Evolutionary conservation across 1,284 basidiomycete genomes (phyloP), one percentile per base, ranked within the genome.

Genomic region (Malassezia sympodialis): DNA sequence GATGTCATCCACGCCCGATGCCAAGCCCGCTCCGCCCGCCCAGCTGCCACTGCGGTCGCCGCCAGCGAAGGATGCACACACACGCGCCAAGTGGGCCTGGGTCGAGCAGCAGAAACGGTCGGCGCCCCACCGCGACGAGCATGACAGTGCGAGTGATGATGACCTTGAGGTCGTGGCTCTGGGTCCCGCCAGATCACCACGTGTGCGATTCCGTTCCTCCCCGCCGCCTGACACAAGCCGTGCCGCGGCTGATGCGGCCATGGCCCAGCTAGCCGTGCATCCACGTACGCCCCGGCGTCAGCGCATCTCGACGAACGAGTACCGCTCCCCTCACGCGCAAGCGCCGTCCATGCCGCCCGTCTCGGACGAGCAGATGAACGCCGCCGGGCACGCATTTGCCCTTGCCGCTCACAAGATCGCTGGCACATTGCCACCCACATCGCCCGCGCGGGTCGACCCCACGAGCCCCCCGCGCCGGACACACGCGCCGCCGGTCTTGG

Each of bases 351-450:
- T 46, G 24, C 17, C 15, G 14, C 24, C 37, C 2, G 59, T 66
- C 4, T 52, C 63, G 14, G 62, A 63, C 42, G 53, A 40, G 21
- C 61, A 67, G 30, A 52, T 67, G 27, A 50, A 52, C 19, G 59
- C 37, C 1, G 55, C 61, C 4, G 62, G 59, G 17, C 63, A 66
- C 40, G 35, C 60, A 11, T 65, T 67, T 32, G 65, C 56, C 11
- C 39, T 61, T 26, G 63, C 66, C 4, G 49, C 66, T 0, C 58
- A 63, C 42, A 50, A 56, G 39, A 59, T 56, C 6, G 60, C 63
- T 2, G 60, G 62, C 11, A 51, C 57, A 4, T 12, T 60, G 8
- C 54, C 65, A 1, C 44, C 49, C 23, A 55, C 53, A 3, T 51
- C 48, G 27, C 54, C 54, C 8, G 47, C 47, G 11, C 17, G 35